These are phyloP conservation scores for Rhodotorula sp. DNA, from an alignment of 1,284 basidiomycete genomes.

Conservation along the genomic window DNA sequence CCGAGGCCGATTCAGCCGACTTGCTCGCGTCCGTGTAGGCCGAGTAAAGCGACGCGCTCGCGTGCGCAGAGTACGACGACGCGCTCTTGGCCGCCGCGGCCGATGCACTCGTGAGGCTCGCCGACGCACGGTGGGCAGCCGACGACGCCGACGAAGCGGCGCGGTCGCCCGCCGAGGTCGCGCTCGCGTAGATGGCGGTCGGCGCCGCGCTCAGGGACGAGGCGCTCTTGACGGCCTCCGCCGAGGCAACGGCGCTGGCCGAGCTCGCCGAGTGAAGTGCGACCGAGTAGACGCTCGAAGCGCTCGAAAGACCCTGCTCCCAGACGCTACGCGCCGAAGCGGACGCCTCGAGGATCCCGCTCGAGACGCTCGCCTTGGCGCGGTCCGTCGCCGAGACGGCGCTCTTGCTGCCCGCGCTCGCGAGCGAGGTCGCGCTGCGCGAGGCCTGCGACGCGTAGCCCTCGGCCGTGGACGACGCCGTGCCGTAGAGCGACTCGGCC, in stretches of 20 bases:
- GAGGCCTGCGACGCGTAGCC: slow-evolving; percentile 25
- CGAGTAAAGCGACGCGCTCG: slow-evolving; percentile 16
- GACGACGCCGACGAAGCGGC: slow-evolving; percentile 36
- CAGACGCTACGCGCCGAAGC: slow-evolving; percentile 25
- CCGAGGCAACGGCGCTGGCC: slow-evolving; percentile 35
- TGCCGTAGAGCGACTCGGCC: slow-evolving; percentile 31
- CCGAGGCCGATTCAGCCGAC: slow-evolving; percentile 32
- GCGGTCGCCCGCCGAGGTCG: slow-evolving; percentile 32
- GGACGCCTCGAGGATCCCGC: slow-evolving; percentile 31
- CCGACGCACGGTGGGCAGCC: slow-evolving; percentile 28
- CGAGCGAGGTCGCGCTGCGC: neutral
- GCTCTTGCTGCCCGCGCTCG: neutral
- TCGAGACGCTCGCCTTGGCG: slow-evolving; percentile 25
- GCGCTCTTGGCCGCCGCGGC: slow-evolving; percentile 26
- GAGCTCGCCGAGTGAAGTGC: slow-evolving; percentile 30
- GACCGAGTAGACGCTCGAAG: slow-evolving; percentile 29
- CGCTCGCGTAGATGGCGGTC: slow-evolving; percentile 24
- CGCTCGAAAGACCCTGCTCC: slow-evolving; percentile 28
- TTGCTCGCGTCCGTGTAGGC: slow-evolving; percentile 18
- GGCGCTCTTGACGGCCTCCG: slow-evolving; percentile 11
- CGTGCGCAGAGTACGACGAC: slow-evolving; percentile 2
- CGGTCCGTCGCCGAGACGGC: slow-evolving; percentile 7
- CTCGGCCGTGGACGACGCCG: slow-evolving; percentile 7
- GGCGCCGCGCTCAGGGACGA: slow-evolving; percentile 5
- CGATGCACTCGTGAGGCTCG: slow-evolving; percentile 28